Percentiles rank a stretch among this genome's conserved stretches.
These are phyloP conservation scores for Didymella glomerata DNA, from an alignment of 2,329 filamentous ascomycete genomes.

Conservation along the genomic window DNA sequence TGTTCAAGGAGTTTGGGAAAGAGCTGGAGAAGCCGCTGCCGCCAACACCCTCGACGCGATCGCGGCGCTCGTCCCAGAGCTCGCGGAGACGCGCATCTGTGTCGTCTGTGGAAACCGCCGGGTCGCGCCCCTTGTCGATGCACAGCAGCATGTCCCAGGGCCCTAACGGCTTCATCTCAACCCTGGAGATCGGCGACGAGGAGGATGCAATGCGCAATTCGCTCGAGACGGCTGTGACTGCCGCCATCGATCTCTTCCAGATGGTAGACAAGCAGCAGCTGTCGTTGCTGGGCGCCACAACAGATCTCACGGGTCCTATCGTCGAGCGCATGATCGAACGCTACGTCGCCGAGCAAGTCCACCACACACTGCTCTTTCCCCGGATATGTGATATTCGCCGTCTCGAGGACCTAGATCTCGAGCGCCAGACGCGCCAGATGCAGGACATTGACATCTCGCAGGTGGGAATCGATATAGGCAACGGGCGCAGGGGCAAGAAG, in stretches of 20 bases:
- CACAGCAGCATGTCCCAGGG: constrained; percentile 50
- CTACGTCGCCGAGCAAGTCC: constrained; percentile 92
- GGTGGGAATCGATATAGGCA: constrained; percentile 85
- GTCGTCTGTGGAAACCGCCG: constrained; percentile 47
- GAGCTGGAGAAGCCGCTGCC: constrained; percentile 87
- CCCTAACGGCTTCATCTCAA: constrained; percentile 51
- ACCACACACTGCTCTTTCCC: constrained; percentile 83
- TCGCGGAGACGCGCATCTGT: constrained; percentile 47
- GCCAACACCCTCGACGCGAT: constrained; percentile 66
- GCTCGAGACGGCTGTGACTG: constrained; percentile 88
- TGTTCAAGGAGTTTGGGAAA: constrained; percentile 88
- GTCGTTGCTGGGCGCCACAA: constrained; percentile 88
- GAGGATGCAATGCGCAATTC: constrained; percentile 89
- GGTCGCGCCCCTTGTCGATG: constrained; percentile 40
- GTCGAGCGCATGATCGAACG: constrained; percentile 95
- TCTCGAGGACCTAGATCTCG: constrained; percentile 84
- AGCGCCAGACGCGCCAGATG: constrained; percentile 92
- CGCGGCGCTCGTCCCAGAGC: constrained; percentile 43
- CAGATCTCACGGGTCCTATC: constrained; percentile 87
- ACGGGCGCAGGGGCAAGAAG: constrained; percentile 78
- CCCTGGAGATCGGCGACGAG: constrained; percentile 79
- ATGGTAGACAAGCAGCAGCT: constrained; percentile 95
- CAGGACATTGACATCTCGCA: constrained; percentile 93
- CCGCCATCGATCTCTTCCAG: constrained; percentile 95
- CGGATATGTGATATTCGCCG: constrained; percentile 79